A percentile compares a stretch with the other conserved stretches of the same genome.
These are phyloP conservation scores for Colletotrichum sublineola DNA, from an alignment of 2,329 filamentous ascomycete species.

Conservation along the genomic window DNA sequence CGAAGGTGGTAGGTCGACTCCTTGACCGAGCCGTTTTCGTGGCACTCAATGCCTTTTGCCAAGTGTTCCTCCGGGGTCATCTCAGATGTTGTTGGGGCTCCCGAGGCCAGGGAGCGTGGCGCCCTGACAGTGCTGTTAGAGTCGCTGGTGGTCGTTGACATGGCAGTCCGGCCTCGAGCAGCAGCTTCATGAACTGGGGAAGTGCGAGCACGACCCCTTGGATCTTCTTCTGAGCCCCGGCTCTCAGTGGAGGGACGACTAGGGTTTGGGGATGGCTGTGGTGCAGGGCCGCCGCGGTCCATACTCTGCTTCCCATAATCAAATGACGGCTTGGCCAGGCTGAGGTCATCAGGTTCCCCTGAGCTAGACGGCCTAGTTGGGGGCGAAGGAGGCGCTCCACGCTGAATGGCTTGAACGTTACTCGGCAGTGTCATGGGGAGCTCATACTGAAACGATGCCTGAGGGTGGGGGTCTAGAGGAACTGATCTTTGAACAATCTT, in stretches of 20 bases:
- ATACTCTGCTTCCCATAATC: conserved; percentile 65
- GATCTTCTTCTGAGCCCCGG: conserved; percentile 62
- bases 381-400: conserved; percentile 70
- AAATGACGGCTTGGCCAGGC: conserved; percentile 59
- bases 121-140: conserved; percentile 67
- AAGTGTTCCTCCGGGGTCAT: conserved; percentile 90
- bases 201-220: conserved; percentile 60
- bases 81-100: conserved; percentile 72
- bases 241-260: conserved; percentile 61
- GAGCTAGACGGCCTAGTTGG: conserved; percentile 72
- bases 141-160: conserved; percentile 66
- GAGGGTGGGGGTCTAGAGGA: conserved; percentile 65
- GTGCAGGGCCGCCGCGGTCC: conserved; percentile 56
- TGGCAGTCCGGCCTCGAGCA: conserved; percentile 58
- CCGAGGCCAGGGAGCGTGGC: conserved; percentile 58
- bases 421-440: conserved; percentile 60
- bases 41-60: conserved; percentile 88
- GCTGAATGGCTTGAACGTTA: conserved; percentile 58
- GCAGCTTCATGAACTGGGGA: conserved; percentile 55
- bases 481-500: conserved; percentile 81
- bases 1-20: conserved; percentile 97
- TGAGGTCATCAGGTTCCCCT: conserved; percentile 58
- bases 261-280: conserved; percentile 59
- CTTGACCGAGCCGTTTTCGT: conserved; percentile 87
- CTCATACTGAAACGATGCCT: conserved; percentile 74